Evolutionary conservation across 2,329 filamentous ascomycete genomes (phyloP), one percentile per base, ranked within the genome.

Genomic region (Aspergillus proliferans): DNA sequence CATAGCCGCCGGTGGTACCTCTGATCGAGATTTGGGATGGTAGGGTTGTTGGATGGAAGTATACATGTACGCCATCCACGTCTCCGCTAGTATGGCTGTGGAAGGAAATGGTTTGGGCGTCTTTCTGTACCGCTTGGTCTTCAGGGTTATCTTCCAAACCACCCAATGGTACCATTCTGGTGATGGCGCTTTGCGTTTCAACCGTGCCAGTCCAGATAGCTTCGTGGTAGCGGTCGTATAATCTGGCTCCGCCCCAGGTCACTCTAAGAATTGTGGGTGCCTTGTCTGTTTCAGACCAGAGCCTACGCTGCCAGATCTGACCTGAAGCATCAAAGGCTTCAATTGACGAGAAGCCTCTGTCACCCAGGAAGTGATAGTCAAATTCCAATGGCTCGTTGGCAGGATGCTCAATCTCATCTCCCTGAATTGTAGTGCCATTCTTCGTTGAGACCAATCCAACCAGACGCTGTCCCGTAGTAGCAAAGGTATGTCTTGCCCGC

Each of bases 71-170:
- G 6, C 51, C 51, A 24, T 53, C 51, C 6, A 49, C 4, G 28
- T 53, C 51, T 42, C 51, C 51, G 30, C 51, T 53, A 7, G 48
- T 53, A 26, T 53, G 50, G 44, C 48, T 53, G 9, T 43, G 41
- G 22, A 53, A 53, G 9, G 2, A 9, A 18, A 22, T 42, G 24
- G 6, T 43, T 46, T 2, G 39, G 14, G 14, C 22, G 4, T 15
- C 43, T 15, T 14, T 19, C 21, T 34, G 39, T n/a, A 24, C 42
- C 39, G n/a, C 24, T 14, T 40, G 44, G 19, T 52, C 51, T 44
- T 52, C 51, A 10, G 44, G 28, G 21, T 51, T 53, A 10, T 49
- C 40, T 12, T 53, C 51, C 21, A 51, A 19, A 3, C 51, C 51
- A 15, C 51, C 51, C n/a, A 53, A 53, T 2, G 47, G 36, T 14